Evolutionary conservation across 257 asterid species (phyloP), one percentile per base, ranked within the genome.

Genomic region (Solanum clarkiae): DNA sequence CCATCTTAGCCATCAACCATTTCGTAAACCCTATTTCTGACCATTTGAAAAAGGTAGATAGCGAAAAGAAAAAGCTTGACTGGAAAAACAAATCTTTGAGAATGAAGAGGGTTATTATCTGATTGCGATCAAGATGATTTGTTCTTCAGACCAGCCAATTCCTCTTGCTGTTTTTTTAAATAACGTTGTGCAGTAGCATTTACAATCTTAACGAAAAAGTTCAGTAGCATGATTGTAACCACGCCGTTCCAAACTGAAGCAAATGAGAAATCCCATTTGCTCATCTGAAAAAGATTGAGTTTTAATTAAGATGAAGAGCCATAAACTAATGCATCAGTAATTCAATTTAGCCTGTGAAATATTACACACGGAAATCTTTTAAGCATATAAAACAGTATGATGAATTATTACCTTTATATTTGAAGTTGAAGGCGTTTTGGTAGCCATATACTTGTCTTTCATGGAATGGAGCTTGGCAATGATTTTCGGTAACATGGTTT

Each of bases 201-300:
- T 85, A 95, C 94, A 63, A 93, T 93, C 93, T 93, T 94, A 20
- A 92, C 88, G 44, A 92, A 93, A 42, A 95, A 95, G 91, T 93
- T 92, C 85, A 95, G 72, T 4, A 95, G 94, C 98, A 95, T 92
- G 89, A 95, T 86, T 93, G 95, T 93, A 20, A 95, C 97, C 65
- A 95, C 97, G 0, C 94, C 90, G 75, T 95, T 93, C 97, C 98
- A 95, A 65, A 95, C 83, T 8, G 89, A 90, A 49, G 94, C 92
- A 32, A 92, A 92, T 11, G 97, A 93, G 83, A 95, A 92, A 85
- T 92, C 97, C 97, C 97, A 95, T 85, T 90, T 89, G 36, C 88
- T 88, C 56, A 80, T 93, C 98, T 95, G 90, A 87, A 36, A 80
- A 12, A 79, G 56, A 66, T 56, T 22, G 12, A 77, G 16, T 63